Evolutionary conservation across 2,329 filamentous ascomycete species (phyloP).

Genomic region (Monosporascus sp.): DNA sequence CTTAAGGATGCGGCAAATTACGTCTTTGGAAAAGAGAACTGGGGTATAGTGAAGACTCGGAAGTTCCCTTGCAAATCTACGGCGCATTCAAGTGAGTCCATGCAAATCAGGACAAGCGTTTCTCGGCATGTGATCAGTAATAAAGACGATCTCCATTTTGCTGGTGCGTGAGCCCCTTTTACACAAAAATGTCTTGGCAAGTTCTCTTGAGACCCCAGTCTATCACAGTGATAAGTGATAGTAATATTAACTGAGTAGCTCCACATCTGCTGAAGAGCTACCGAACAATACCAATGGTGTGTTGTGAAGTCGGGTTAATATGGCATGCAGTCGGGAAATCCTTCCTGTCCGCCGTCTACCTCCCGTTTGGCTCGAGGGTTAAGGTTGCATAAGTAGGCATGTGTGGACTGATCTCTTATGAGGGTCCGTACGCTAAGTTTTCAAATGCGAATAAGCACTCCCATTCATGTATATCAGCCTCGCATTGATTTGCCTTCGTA

Average conservation of each 20-base stretch:
- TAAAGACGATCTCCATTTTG: background rate
- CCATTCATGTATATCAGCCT: background rate
- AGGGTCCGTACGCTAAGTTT: no score
- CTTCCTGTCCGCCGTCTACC: background rate
- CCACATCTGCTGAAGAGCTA: background rate
- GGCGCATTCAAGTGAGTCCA: background rate
- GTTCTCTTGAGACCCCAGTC: background rate
- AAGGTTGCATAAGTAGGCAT: background rate
- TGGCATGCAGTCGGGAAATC: background rate
- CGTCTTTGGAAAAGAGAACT: no score
- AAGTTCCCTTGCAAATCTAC: background rate
- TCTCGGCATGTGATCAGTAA: background rate
- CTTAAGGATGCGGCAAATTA: background rate
- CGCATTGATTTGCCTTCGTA: background rate
- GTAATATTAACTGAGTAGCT: background rate
- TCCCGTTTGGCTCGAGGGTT: background rate
- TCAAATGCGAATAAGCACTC: no score
- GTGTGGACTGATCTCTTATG: background rate
- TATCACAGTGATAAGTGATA: background rate
- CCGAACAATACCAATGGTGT: background rate
- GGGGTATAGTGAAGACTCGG: background rate
- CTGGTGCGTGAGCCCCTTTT: background rate
- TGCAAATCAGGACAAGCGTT: background rate
- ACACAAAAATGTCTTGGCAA: background rate
- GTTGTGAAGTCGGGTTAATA: background rate